phyloP scores from a whole-genome alignment of 305 asterid genomes.

The Nicotiana rustica region DNA sequence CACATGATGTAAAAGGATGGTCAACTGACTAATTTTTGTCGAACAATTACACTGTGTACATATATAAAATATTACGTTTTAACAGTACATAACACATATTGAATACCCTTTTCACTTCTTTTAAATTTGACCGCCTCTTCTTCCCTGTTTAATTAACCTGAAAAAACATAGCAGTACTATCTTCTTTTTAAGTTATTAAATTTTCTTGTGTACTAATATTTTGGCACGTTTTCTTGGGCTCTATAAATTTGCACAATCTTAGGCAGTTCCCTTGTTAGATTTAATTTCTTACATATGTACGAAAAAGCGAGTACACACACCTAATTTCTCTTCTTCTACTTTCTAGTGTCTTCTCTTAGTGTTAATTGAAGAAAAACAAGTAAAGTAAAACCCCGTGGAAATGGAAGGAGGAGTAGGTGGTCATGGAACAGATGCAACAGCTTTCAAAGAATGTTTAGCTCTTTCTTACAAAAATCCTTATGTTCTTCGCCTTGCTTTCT shows the following conservation, averaged over 20 bases:
- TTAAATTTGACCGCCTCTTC: too few species aligned
- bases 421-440: conserved; percentile 45
- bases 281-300: neutral
- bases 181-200: too few species aligned
- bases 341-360: neutral
- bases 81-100: too few species aligned
- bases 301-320: neutral
- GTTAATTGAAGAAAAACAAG: too few species aligned
- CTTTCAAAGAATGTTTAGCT: conserved; percentile 51
- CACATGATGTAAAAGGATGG: too few species aligned
- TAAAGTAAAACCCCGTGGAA: neutral
- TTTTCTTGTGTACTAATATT: neutral
- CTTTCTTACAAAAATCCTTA: conserved; percentile 48
- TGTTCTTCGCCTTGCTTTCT: conserved; percentile 57
- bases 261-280: neutral
- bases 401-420: conserved; percentile 50
- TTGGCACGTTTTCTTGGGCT: neutral
- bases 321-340: neutral
- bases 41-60: too few species aligned
- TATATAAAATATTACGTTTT: too few species aligned
- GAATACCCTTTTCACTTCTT: too few species aligned
- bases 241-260: neutral
- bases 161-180: too few species aligned
- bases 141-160: too few species aligned
- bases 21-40: too few species aligned